Conservation (phyloP, 345 rosid genomes). For the Stellera chamaejasme region DNA sequence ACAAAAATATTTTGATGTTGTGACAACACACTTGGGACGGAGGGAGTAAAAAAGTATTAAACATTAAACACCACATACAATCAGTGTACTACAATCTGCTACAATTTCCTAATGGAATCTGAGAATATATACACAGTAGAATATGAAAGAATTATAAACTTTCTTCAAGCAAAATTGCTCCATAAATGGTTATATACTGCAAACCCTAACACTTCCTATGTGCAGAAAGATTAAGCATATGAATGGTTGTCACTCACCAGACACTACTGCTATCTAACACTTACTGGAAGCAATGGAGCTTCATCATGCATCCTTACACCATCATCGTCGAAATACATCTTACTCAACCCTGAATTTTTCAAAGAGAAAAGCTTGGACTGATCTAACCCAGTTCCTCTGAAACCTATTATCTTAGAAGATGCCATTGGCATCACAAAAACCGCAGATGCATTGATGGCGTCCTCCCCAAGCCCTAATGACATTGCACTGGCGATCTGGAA, state of each 20-base stretch:
- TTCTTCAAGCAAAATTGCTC: constrained; percentile 10
- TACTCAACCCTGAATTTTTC: constrained; percentile 66
- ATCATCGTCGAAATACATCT: constrained; percentile 42
- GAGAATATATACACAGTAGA: constrained; percentile 17
- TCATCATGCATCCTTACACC: constrained; percentile 33
- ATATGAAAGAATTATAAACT: neutral
- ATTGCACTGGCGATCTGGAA: constrained; percentile 66
- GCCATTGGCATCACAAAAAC: constrained; percentile 97
- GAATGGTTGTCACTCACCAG: neutral
- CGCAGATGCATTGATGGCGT: constrained; percentile 88
- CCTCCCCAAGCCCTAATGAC: constrained; percentile 75
- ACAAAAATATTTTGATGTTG: too few species aligned
- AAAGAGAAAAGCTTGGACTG: constrained; percentile 52
- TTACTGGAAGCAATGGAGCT: constrained; percentile 29
- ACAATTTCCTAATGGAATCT: neutral
- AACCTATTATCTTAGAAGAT: constrained; percentile 85
- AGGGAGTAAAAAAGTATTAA: too few species aligned
- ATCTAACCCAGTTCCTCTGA: constrained; percentile 65
- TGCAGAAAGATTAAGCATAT: too few species aligned
- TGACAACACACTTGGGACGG: too few species aligned
- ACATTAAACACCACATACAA: too few species aligned
- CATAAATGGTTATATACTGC: constrained; percentile 4
- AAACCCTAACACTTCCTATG: constrained; percentile 8
- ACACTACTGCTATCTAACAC: constrained; percentile 15
- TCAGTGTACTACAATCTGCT: too few species aligned